These are phyloP conservation scores for Cucurbita moschata DNA, from an alignment of 306 rosid genomes.

Conservation along the genomic window DNA sequence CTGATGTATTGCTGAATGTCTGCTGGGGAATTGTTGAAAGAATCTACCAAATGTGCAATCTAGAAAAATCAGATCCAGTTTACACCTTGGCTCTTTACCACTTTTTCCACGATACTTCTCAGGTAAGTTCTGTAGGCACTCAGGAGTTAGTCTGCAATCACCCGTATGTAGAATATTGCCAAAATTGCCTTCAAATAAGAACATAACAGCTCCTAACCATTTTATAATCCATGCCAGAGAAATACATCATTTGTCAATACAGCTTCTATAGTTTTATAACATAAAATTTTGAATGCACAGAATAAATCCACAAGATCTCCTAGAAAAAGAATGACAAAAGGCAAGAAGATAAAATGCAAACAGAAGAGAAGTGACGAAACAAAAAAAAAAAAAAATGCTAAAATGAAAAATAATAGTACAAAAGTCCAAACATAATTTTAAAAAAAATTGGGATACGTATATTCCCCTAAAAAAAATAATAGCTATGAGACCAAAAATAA, in stretches of 20 bases:
- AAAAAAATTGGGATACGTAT: not conserved
- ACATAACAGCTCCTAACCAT: slow-evolving; percentile 64
- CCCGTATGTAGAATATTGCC: slow-evolving; percentile 64
- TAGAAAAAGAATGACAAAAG: not conserved
- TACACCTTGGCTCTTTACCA: slow-evolving; percentile 36
- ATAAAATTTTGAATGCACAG: not conserved
- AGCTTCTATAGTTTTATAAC: slow-evolving; percentile 3
- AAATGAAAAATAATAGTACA: not conserved
- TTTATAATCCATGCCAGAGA: slow-evolving; percentile 18
- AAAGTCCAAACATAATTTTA: not conserved
- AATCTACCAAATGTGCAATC: slow-evolving; percentile 69
- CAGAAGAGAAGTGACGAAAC: not conserved
- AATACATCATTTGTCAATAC: slow-evolving; percentile 18
- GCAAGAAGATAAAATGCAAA: not conserved
- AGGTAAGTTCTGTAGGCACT: slow-evolving; percentile 48
- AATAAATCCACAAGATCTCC: not conserved
- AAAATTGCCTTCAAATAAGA: slow-evolving; percentile 63
- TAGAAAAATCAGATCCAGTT: slow-evolving; percentile 50
- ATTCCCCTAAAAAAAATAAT: not conserved
- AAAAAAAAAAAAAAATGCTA: not conserved
- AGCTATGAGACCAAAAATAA: not conserved
- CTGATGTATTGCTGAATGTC: slow-evolving; percentile 43
- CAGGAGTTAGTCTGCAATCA: slow-evolving; percentile 64
- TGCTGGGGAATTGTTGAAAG: slow-evolving; percentile 37
- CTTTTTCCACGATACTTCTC: slow-evolving; percentile 49